Conservation (phyloP, 208 protist genomes). For the Angomonas ambiguus region DNA sequence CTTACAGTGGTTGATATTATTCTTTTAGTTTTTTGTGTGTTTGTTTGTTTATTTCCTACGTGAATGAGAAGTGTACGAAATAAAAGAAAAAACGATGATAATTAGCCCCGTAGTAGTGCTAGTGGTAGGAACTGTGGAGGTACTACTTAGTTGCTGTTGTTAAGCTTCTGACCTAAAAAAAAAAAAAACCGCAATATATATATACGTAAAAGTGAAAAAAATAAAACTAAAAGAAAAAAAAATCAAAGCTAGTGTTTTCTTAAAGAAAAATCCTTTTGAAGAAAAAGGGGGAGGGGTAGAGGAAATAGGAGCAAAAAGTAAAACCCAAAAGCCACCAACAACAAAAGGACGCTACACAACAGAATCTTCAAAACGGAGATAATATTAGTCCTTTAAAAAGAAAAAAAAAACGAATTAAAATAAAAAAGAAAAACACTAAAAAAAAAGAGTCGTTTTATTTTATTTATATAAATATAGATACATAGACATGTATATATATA, state of each 20-base stretch:
- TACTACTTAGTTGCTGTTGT: background rate
- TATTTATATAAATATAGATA: constrained; percentile 3
- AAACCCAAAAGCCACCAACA: too few relatives aligned
- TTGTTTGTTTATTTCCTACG: constrained; percentile 9
- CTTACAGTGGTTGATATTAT: background rate
- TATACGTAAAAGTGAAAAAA: constrained; percentile 3
- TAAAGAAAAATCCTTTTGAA: background rate
- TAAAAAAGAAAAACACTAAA: constrained; percentile 3
- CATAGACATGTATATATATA: background rate
- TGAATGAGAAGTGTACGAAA: background rate
- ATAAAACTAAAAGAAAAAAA: constrained; percentile 11
- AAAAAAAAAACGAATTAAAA: constrained; percentile 6
- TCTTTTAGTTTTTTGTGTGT: background rate
- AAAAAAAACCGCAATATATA: constrained; percentile 7
- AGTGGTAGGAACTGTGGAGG: too few relatives aligned
- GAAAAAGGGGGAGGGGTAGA: background rate
- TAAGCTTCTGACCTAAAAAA: background rate
- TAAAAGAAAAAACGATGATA: background rate
- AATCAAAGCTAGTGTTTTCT: background rate
- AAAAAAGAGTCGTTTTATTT: background rate
- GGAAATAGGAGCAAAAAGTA: too few relatives aligned
- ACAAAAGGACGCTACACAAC: too few relatives aligned
- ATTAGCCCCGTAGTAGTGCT: background rate
- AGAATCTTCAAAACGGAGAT: too few relatives aligned
- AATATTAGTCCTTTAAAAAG: too few relatives aligned